Percentiles rank a stretch among this genome's conserved stretches.
phyloP scores from a whole-genome alignment of 2,329 filamentous ascomycete genomes.

The Calonectria honghensis region DNA sequence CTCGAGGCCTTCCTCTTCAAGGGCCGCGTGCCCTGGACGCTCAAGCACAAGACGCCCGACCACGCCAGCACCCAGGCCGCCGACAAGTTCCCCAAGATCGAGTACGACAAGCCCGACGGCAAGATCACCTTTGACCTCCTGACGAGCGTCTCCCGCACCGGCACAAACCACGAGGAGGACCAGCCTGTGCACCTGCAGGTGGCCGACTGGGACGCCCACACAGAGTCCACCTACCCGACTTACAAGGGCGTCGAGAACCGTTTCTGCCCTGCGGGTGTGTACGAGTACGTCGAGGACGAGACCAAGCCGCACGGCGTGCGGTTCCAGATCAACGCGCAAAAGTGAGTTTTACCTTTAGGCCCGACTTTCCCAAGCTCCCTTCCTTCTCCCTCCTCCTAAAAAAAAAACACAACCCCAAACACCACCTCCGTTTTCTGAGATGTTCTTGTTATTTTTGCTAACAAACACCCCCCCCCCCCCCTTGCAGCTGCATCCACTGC shows the following conservation, averaged over 20 bases:
- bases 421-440: neutral
- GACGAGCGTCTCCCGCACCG: slow-evolving; percentile 94
- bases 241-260: slow-evolving; percentile 96
- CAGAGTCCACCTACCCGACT: slow-evolving; percentile 85
- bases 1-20: slow-evolving; percentile 92
- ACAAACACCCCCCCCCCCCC: slow-evolving; percentile 27
- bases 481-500: slow-evolving; percentile 93
- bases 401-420: neutral
- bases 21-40: slow-evolving; percentile 91
- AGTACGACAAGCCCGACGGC: slow-evolving; percentile 97
- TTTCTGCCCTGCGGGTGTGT: slow-evolving; percentile 98
- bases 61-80: slow-evolving; percentile 86
- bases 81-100: slow-evolving; percentile 88
- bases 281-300: slow-evolving; percentile 97
- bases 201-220: slow-evolving; percentile 94
- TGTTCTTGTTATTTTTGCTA: slow-evolving; percentile 30
- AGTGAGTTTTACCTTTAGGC: slow-evolving; percentile 76
- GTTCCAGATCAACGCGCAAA: slow-evolving; percentile 98
- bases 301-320: slow-evolving; percentile 90
- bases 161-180: slow-evolving; percentile 99
- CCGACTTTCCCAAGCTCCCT: neutral
- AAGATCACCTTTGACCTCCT: slow-evolving; percentile 97
- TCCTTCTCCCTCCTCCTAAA: neutral
- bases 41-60: slow-evolving; percentile 89
- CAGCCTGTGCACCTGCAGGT: slow-evolving; percentile 98